Percentiles rank a stretch among this genome's conserved stretches.
These are phyloP conservation scores for Cyberlindnera subsufficiens DNA, from an alignment of 805 yeast genomes.

Conservation along the genomic window DNA sequence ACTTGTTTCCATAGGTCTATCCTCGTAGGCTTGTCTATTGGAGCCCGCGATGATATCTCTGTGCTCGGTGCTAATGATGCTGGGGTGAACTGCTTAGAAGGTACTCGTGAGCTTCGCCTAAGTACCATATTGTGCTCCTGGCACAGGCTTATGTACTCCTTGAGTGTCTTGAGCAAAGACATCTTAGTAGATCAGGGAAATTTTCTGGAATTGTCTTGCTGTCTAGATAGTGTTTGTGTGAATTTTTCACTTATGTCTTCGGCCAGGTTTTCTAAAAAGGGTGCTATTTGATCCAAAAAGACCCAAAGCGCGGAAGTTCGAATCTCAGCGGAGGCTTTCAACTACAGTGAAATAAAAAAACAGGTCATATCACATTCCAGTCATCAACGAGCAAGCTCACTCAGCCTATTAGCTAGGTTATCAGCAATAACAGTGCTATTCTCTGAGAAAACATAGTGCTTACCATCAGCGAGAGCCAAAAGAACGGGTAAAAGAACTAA, in stretches of 20 bases:
- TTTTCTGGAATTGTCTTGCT: too few species aligned
- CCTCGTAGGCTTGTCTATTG: background rate
- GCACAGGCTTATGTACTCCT: background rate
- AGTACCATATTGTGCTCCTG: background rate
- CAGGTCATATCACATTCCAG: background rate
- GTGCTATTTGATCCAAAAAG: too few species aligned
- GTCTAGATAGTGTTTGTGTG: too few species aligned
- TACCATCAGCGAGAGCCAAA: slow-evolving; percentile 59
- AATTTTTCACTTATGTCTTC: background rate
- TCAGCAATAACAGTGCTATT: slow-evolving; percentile 27
- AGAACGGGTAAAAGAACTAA: slow-evolving; percentile 74
- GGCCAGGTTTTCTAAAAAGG: too few species aligned
- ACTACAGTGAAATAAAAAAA: background rate
- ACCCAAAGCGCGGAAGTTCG: background rate
- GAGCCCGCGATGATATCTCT: background rate
- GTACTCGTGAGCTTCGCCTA: background rate
- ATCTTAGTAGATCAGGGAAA: background rate
- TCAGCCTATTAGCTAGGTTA: slow-evolving; percentile 20
- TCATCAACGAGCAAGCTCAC: slow-evolving; percentile 7
- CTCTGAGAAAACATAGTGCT: slow-evolving; percentile 39
- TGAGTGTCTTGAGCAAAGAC: background rate
- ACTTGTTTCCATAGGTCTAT: slow-evolving; percentile 8
- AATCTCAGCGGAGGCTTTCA: background rate
- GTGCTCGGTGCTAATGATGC: background rate
- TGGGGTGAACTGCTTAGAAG: background rate